Evolutionary conservation across 2,329 filamentous ascomycete species (phyloP).

Genomic region (Verticillium tricorpus): DNA sequence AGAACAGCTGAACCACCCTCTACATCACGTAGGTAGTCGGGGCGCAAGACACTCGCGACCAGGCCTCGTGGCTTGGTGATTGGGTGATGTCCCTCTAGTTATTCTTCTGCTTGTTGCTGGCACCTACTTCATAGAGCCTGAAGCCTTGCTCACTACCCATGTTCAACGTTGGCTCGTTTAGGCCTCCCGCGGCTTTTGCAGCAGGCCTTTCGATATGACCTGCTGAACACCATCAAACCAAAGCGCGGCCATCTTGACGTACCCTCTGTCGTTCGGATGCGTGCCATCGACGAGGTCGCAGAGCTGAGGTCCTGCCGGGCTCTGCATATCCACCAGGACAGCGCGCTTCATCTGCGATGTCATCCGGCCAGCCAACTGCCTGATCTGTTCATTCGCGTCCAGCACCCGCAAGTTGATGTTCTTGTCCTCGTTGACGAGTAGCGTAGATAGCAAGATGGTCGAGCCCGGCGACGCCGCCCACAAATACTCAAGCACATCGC

Average conservation of each 20-base stretch:
- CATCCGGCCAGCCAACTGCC: constrained; percentile 16
- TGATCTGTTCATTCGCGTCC: constrained; percentile 23
- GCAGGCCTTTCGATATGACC: constrained; percentile 16
- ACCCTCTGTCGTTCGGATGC: constrained; percentile 28
- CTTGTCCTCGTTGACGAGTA: constrained; percentile 21
- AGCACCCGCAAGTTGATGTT: constrained; percentile 17
- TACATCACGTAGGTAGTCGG: too few relatives aligned
- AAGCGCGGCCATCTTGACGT: constrained; percentile 28
- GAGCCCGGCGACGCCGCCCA: constrained; percentile 21
- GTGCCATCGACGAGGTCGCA: constrained; percentile 26
- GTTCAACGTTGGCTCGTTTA: too few relatives aligned
- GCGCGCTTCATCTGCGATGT: constrained; percentile 17
- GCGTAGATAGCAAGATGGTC: constrained; percentile 27
- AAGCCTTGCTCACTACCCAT: too few relatives aligned
- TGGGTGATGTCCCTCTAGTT: too few relatives aligned
- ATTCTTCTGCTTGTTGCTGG: too few relatives aligned
- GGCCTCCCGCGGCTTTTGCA: constrained; percentile 7
- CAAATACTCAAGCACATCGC: constrained; percentile 22
- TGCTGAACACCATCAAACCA: constrained; percentile 23
- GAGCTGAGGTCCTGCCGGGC: constrained; percentile 16
- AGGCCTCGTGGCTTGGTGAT: too few relatives aligned
- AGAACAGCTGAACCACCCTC: too few relatives aligned
- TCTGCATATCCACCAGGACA: constrained; percentile 28
- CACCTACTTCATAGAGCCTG: too few relatives aligned
- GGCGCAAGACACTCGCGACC: too few relatives aligned